These are phyloP conservation scores for Sequoia sempervirens DNA, from an alignment of 75 land plant species.

Conservation along the genomic window DNA sequence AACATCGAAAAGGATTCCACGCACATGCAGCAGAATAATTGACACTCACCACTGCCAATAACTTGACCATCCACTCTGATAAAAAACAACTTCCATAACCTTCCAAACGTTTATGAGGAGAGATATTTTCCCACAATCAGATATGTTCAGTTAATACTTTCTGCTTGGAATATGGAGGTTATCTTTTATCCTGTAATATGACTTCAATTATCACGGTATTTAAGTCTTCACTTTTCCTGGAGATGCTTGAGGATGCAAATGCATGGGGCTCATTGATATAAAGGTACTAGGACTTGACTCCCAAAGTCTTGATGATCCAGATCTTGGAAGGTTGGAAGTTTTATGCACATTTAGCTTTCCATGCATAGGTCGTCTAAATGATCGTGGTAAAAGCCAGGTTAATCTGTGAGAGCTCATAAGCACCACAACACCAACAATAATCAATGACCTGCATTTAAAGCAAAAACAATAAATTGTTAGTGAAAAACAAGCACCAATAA, in stretches of 20 bases:
- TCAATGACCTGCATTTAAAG: constrained; percentile 49
- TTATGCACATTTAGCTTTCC: constrained; percentile 28
- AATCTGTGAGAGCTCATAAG: constrained; percentile 62
- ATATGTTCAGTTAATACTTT: background rate
- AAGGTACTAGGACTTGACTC: constrained; percentile 61
- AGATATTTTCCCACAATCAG: background rate
- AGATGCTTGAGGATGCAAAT: constrained; percentile 39
- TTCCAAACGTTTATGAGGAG: background rate
- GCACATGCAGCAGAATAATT: background rate
- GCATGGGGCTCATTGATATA: constrained; percentile 51
- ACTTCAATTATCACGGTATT: background rate
- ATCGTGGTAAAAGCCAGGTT: constrained; percentile 40
- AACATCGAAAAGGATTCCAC: background rate
- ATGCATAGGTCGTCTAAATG: constrained; percentile 27
- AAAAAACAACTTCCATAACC: background rate
- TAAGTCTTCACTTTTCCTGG: constrained; percentile 42
- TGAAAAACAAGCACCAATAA: background rate
- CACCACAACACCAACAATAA: constrained; percentile 66
- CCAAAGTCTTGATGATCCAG: constrained; percentile 31
- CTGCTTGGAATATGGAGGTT: background rate
- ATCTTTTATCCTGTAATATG: background rate
- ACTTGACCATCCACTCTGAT: background rate
- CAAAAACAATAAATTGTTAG: background rate
- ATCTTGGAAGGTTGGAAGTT: constrained; percentile 19
- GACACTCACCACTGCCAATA: background rate